Evolutionary conservation across 345 rosid genomes (phyloP), one percentile per base, ranked within the genome.

Genomic region (Melaleuca quinquenervia): DNA sequence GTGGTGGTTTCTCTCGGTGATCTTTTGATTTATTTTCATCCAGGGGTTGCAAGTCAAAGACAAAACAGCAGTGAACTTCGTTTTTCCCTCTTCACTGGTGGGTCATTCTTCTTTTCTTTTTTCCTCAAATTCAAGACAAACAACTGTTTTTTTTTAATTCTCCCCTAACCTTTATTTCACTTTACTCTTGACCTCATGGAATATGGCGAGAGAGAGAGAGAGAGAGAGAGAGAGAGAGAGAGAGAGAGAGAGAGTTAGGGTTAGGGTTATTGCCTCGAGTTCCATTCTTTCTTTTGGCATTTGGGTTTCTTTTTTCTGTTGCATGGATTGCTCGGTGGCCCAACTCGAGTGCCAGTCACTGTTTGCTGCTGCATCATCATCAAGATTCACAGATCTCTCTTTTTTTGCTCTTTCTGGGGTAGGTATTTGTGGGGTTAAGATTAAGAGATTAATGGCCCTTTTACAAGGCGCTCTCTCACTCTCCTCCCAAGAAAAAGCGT

Each of bases 341-440:
- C 70, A 51, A 48, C 85, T 48, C 87, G 82, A 45, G 76, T 22
- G 84, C 48, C 96, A 94, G 97, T 87, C 95, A 88, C 87, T 95
- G 93, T 89, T 95, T 90, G 94, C 96, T 6, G 94, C 62, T 94
- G 97, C 92, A 94, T 97, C 97, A 95, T 91, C 95, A 94, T 94
- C 96, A 95, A 95, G 98, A 94, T 94, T 95, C 98, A 94, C 96
- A 92, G 84, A 87, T 32, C 20, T n/a, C n/a, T 83, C 88, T 44
- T 36, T 70, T 32, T 70, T 36, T 70, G 45, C 80, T 70, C 80
- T 20, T 70, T 70, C 9, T 21, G 20, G 80, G 80, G 20, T 48
- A 70, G 80, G 48, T 36, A 70, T 70, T 36, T 32, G 48, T 20
- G 80, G 48, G 80, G 80, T 70, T 70, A 70, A 70, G 80, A 21